These are phyloP conservation scores for Pleurotus eryngii DNA, from an alignment of 768 basidiomycete genomes.

Conservation along the genomic window DNA sequence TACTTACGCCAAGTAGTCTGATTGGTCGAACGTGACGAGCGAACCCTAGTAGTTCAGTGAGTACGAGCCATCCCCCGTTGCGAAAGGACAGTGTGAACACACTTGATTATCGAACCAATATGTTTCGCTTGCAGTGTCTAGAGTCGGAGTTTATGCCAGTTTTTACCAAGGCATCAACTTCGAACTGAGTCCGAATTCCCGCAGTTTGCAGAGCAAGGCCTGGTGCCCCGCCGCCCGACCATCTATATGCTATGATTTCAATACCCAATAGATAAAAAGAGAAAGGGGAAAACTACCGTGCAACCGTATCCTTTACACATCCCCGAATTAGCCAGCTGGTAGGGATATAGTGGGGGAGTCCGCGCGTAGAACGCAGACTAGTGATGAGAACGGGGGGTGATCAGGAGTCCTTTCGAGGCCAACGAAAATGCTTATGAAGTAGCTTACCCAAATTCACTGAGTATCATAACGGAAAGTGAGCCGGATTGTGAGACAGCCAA, in stretches of 20 bases:
- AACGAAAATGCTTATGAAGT: neutral
- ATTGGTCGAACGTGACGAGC: conserved; percentile 15
- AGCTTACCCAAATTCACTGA: neutral
- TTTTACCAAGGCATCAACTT: conserved; percentile 8
- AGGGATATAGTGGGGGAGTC: too few relatives aligned
- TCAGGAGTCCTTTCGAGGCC: neutral
- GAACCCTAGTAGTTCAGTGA: neutral
- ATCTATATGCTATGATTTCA: conserved; percentile 1
- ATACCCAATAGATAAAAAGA: neutral
- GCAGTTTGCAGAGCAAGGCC: conserved; percentile 10
- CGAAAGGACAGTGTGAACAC: neutral
- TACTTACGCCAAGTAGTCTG: conserved; percentile 15
- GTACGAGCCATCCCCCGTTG: neutral
- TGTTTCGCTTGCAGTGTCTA: conserved; percentile 12
- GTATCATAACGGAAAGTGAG: neutral
- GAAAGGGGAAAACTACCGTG: neutral
- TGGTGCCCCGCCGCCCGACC: conserved; percentile 13
- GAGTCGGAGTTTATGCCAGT: conserved; percentile 7
- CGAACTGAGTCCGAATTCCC: conserved; percentile 14
- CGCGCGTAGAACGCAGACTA: conserved; percentile 21
- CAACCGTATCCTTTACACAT: conserved; percentile 14
- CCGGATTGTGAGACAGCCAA: neutral
- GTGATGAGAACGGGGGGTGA: too few relatives aligned
- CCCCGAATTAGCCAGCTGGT: conserved; percentile 10
- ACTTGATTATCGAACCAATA: conserved; percentile 15